Conservation (phyloP, 768 basidiomycete genomes). For the Mrakia blollopis region DNA sequence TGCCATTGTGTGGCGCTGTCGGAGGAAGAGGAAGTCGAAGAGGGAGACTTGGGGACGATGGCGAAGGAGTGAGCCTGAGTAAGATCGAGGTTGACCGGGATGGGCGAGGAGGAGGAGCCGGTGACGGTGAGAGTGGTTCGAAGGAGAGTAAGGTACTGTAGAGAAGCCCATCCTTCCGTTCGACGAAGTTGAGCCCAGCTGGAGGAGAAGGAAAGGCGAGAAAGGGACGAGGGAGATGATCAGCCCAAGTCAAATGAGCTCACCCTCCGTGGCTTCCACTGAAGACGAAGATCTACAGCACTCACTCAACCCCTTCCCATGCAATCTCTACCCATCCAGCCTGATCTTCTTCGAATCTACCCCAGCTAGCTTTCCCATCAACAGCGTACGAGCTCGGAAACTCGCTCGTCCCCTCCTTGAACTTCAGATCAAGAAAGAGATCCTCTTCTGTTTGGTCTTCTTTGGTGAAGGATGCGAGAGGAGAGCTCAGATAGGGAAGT, state of each 20-base stretch:
- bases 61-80: constrained; percentile 72
- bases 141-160: constrained; percentile 73
- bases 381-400: constrained; percentile 70
- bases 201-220: neutral
- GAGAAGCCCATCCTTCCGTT: constrained; percentile 78
- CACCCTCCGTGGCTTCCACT: constrained; percentile 45
- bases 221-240: neutral
- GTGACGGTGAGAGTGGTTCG: constrained; percentile 59
- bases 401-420: constrained; percentile 39
- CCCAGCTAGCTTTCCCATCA: constrained; percentile 46
- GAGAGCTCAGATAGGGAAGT: constrained; percentile 73
- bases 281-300: neutral
- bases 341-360: neutral
- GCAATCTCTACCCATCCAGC: constrained; percentile 12
- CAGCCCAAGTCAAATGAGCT: constrained; percentile 58
- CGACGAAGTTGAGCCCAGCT: constrained; percentile 70
- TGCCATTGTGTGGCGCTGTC: constrained; percentile 56
- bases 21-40: constrained; percentile 2
- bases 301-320: constrained; percentile 15
- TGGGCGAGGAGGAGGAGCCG: constrained; percentile 35
- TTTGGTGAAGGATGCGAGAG: constrained; percentile 50
- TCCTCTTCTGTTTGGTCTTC: constrained; percentile 45
- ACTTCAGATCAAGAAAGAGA: constrained; percentile 3
- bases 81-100: constrained; percentile 58
- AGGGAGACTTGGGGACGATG: constrained; percentile 51